These are phyloP conservation scores for Chaetomium olivaceum DNA, from an alignment of 2,329 filamentous ascomycete species.

Conservation along the genomic window DNA sequence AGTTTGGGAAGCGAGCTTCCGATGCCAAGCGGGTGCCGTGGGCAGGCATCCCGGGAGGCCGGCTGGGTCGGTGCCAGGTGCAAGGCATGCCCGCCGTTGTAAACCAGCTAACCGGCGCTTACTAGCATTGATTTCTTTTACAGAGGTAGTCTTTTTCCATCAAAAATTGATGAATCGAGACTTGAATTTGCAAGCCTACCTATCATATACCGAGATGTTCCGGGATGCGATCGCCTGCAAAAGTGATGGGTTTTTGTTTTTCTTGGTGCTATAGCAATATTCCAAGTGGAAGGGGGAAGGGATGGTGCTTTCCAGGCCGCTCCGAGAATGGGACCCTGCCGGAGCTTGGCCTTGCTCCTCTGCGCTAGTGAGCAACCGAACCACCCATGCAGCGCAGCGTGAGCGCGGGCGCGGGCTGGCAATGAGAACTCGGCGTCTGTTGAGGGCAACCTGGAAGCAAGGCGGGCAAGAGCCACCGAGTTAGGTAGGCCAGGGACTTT, in stretches of 20 bases:
- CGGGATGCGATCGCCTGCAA: neutral
- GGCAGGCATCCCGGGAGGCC: constrained; percentile 10
- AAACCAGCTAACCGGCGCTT: constrained; percentile 2
- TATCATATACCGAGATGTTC: neutral
- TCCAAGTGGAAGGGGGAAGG: neutral
- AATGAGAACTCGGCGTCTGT: constrained; percentile 7
- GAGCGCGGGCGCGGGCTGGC: neutral
- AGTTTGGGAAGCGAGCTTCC: constrained; percentile 13
- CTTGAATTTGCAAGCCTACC: neutral
- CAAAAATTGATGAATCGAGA: neutral
- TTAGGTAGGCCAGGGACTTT: neutral
- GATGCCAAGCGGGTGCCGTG: constrained; percentile 19
- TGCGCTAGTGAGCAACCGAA: constrained; percentile 5
- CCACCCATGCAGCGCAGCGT: constrained; percentile 1
- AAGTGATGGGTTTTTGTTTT: neutral
- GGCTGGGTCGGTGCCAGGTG: constrained; percentile 9
- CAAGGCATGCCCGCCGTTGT: neutral
- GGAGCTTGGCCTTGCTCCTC: constrained; percentile 19
- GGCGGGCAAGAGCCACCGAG: neutral
- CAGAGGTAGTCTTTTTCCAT: neutral
- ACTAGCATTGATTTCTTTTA: neutral
- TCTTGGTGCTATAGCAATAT: neutral
- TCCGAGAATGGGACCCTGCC: constrained; percentile 12
- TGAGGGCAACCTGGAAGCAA: too few species aligned
- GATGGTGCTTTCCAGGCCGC: constrained; percentile 21